Evolutionary conservation across 805 yeast genomes (phyloP).

Genomic region (Cyberlindnera mrakii): DNA sequence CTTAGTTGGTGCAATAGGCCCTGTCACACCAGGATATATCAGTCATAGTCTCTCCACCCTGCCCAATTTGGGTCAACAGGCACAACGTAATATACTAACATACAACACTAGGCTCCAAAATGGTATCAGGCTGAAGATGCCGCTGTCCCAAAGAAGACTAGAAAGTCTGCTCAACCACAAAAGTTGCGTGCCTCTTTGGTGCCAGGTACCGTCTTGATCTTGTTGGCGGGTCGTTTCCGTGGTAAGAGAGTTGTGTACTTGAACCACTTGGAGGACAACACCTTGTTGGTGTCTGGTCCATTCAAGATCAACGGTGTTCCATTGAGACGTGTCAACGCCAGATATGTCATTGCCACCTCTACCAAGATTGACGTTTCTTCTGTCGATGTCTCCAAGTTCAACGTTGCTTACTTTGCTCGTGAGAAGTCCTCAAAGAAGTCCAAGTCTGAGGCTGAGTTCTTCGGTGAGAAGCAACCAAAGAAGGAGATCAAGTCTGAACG

Average conservation of each 20-base stretch:
- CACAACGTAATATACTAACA: not conserved
- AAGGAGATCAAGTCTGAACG: constrained; percentile 92
- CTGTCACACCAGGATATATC: no score
- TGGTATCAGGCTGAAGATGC: constrained; percentile 93
- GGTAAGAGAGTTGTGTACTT: constrained; percentile 99
- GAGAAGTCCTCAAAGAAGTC: constrained; percentile 79
- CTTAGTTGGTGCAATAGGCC: no score
- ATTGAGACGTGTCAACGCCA: constrained; percentile 97
- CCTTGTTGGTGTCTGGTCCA: constrained; percentile 96
- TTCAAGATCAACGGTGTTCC: constrained; percentile 99
- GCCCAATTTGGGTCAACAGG: not conserved
- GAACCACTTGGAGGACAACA: constrained; percentile 96
- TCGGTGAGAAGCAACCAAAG: constrained; percentile 66
- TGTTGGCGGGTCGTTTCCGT: constrained; percentile 99
- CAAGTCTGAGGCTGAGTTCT: constrained; percentile 91
- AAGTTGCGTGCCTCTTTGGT: constrained; percentile 92
- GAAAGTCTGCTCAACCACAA: constrained; percentile 91
- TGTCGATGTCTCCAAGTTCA: constrained; percentile 86
- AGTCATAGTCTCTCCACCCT: no score
- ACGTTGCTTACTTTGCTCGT: constrained; percentile 93
- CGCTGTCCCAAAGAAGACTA: constrained; percentile 80
- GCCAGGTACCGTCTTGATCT: constrained; percentile 96
- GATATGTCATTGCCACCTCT: constrained; percentile 98
- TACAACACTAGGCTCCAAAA: constrained; percentile 56
- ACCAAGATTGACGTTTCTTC: constrained; percentile 77